Evolutionary conservation across 2,329 filamentous ascomycete species (phyloP), one percentile per base, ranked within the genome.

Genomic region (Exophiala alcalophila): DNA sequence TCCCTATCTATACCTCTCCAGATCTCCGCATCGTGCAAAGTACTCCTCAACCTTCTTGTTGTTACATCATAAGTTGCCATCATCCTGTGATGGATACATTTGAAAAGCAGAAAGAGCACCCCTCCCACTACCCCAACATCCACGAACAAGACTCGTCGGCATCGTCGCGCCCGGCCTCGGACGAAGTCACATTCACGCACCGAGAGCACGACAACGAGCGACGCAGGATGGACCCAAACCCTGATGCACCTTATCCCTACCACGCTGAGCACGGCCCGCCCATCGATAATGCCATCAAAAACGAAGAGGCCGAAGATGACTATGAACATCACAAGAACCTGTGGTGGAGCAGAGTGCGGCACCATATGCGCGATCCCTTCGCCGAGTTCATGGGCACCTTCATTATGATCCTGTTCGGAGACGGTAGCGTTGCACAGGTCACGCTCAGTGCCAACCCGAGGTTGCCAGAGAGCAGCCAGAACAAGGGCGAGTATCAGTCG

Each of bases 371-470:
- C 39, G 77, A 81, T 49, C 70, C 70, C 3, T 76, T 81, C 53
- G 74, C 75, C 11, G 77, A 82, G 53, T 81, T 81, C 61, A 67
- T 78, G 27, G 78, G 77, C 12, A 78, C 73, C 14, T 77, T 83
- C 61, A 68, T 78, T 40, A 66, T 83, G 57, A 68, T 83, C 34
- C 61, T 83, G 30, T 83, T 83, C 52, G 79, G 80, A 4, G 75
- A 82, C 49, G 78, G 77, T 18, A 72, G 74, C 41, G 77, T 83
- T 5, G 80, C 79, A 4, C 80, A 83, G 59, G 78, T 81, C 3
- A 63, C 76, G 0, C 65, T 83, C 9, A 77, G 72, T 29, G 40
- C 48, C 12, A 54, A 54, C 28, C 39, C 49, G n/a, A 52, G 51
- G 9, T 33, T 57, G 9, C 51, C 55, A 8, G 11, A 12, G 16